phyloP scores from a whole-genome alignment of 164 flowering plant species.

The Macadamia integrifolia region DNA sequence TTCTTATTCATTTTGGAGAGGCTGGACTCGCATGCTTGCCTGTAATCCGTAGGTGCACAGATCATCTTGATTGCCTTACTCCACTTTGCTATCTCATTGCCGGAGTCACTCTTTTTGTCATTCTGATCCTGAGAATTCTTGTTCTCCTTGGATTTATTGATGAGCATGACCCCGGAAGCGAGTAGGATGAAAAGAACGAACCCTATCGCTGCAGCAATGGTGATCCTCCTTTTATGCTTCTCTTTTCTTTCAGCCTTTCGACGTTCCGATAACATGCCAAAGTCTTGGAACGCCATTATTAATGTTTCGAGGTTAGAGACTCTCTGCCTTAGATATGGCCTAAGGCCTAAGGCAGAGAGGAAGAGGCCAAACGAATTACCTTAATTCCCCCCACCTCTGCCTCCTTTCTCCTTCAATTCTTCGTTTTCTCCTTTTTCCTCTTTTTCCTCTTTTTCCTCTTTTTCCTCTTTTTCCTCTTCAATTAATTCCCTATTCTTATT shows the following conservation, averaged over 20 bases:
- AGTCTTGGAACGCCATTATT: conserved; percentile 26
- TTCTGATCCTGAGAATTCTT: too few relatives aligned
- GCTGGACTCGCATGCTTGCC: conserved; percentile 36
- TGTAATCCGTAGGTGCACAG: conserved; percentile 47
- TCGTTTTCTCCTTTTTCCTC: background rate
- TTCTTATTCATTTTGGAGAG: conserved; percentile 20
- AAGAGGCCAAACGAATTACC: background rate
- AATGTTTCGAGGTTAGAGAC: background rate
- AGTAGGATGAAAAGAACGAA: conserved; percentile 4
- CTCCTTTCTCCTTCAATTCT: background rate
- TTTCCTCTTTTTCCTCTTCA: conserved; percentile 4
- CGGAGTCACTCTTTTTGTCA: background rate
- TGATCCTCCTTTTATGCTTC: conserved; percentile 12
- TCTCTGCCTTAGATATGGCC: conserved; percentile 6
- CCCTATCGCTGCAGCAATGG: conserved; percentile 5
- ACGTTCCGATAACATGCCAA: conserved; percentile 19
- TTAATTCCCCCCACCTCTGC: too few relatives aligned
- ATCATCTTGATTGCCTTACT: conserved; percentile 28
- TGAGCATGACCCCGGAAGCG: background rate
- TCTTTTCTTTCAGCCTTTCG: conserved; percentile 18
- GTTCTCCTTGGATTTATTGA: background rate
- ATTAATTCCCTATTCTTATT: background rate
- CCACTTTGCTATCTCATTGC: conserved; percentile 4
- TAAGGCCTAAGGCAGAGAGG: conserved; percentile 11
- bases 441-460: background rate